These are phyloP conservation scores for Gnomoniopsis sp. DNA, from an alignment of 2,329 filamentous ascomycete species.

Conservation along the genomic window DNA sequence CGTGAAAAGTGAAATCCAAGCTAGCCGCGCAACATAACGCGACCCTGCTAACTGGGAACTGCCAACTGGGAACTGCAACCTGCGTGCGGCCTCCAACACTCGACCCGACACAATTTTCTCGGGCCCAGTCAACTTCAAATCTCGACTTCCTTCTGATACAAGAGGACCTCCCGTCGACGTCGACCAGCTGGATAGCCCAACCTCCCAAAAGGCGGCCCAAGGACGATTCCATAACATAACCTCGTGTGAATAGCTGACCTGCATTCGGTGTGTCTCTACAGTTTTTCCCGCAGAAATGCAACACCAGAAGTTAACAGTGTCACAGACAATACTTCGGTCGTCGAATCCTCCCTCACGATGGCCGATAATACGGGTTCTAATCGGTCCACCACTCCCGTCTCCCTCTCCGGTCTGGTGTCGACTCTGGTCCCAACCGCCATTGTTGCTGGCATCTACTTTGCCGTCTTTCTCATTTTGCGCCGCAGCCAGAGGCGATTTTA, in stretches of 20 bases:
- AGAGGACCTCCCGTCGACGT: no score
- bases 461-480: conserved; percentile 43
- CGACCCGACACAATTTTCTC: no score
- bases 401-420: conserved; percentile 34
- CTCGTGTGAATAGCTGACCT: neutral
- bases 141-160: no score
- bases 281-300: neutral
- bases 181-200: neutral
- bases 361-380: neutral
- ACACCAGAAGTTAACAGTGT: neutral
- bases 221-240: neutral
- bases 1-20: no score
- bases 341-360: neutral
- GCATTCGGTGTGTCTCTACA: neutral
- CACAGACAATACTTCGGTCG: neutral
- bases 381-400: neutral
- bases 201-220: neutral
- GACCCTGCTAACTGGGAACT: no score
- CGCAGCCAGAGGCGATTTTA: conserved; percentile 45
- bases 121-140: no score
- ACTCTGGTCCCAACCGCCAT: conserved; percentile 38
- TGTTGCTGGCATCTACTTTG: conserved; percentile 36
- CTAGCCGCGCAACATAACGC: no score
- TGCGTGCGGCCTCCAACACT: no score
- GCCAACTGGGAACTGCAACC: no score